These are phyloP conservation scores for Micromonas commoda DNA, from an alignment of 139 green algal species.

Conservation along the genomic window DNA sequence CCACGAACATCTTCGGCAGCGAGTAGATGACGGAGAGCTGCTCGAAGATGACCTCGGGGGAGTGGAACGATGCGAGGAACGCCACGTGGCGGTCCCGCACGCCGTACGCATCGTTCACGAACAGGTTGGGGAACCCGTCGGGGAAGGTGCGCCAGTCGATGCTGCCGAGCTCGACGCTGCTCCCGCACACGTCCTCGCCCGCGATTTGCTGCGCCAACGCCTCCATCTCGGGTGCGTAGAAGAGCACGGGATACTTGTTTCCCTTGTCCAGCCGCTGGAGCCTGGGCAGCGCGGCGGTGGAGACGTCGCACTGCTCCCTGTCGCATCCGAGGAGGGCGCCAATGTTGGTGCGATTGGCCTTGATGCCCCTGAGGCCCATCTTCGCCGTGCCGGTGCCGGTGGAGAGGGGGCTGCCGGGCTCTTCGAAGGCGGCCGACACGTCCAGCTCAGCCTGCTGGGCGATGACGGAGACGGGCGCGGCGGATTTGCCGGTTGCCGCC, in stretches of 20 bases:
- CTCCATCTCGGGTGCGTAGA: slow-evolving; percentile 15
- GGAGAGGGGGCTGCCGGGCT: too few species aligned
- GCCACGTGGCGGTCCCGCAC: slow-evolving; percentile 91
- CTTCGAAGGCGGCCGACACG: too few species aligned
- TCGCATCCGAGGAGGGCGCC: background rate
- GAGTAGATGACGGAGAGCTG: slow-evolving; percentile 96
- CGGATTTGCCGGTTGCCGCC: too few species aligned
- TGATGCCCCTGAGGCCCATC: too few species aligned
- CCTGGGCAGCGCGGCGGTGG: background rate
- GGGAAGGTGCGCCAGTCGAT: slow-evolving; percentile 83
- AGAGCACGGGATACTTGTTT: slow-evolving; percentile 9
- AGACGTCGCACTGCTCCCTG: background rate
- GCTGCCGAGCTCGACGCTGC: slow-evolving; percentile 64
- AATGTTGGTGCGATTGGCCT: background rate
- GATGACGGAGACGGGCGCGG: too few species aligned
- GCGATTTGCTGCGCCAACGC: slow-evolving; percentile 9
- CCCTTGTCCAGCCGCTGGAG: background rate
- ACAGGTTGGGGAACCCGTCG: slow-evolving; percentile 98
- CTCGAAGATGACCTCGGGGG: slow-evolving; percentile 84
- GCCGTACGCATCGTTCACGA: slow-evolving; percentile 66
- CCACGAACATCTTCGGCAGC: slow-evolving; percentile 90
- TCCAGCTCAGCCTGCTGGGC: too few species aligned
- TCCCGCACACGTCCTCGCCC: background rate
- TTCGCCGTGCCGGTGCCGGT: too few species aligned
- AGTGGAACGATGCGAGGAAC: slow-evolving; percentile 93